Conservation (phyloP, 1,139 yeast genomes). For the Yamadazyma blattariae region DNA sequence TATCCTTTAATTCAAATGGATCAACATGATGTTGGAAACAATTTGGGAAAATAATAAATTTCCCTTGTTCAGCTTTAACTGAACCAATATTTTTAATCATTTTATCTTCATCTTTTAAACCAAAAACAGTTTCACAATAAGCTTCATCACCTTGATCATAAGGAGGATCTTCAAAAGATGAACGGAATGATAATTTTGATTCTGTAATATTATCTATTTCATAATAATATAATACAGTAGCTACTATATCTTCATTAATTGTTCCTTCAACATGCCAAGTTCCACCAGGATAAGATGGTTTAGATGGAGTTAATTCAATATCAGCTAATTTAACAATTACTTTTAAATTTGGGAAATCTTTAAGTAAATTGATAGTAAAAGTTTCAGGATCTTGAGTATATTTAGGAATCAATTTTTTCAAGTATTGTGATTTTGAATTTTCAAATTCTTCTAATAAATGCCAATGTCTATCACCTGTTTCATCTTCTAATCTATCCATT, state of each 20-base stretch:
- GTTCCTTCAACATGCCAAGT: conserved; percentile 48
- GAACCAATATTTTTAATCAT: conserved; percentile 23
- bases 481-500: conserved; percentile 10
- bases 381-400: conserved; percentile 18
- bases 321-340: conserved; percentile 42
- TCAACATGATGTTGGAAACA: conserved; percentile 39
- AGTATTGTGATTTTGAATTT: conserved; percentile 12
- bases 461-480: conserved; percentile 7
- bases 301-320: conserved; percentile 42
- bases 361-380: conserved; percentile 17
- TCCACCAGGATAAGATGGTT: conserved; percentile 39
- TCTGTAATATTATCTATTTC: conserved; percentile 40
- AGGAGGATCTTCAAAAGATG: conserved; percentile 29
- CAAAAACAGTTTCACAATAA: conserved; percentile 25
- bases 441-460: conserved; percentile 12
- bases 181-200: conserved; percentile 32
- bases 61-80: conserved; percentile 23
- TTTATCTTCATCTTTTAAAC: conserved; percentile 26
- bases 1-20: conserved; percentile 34
- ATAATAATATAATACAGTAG: conserved; percentile 42
- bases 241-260: conserved; percentile 41
- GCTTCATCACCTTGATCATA: conserved; percentile 35
- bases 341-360: conserved; percentile 22
- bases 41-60: conserved; percentile 39
- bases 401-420: conserved; percentile 14